These are phyloP conservation scores for Exidia glandulosa DNA, from an alignment of 768 basidiomycete species.

Conservation along the genomic window DNA sequence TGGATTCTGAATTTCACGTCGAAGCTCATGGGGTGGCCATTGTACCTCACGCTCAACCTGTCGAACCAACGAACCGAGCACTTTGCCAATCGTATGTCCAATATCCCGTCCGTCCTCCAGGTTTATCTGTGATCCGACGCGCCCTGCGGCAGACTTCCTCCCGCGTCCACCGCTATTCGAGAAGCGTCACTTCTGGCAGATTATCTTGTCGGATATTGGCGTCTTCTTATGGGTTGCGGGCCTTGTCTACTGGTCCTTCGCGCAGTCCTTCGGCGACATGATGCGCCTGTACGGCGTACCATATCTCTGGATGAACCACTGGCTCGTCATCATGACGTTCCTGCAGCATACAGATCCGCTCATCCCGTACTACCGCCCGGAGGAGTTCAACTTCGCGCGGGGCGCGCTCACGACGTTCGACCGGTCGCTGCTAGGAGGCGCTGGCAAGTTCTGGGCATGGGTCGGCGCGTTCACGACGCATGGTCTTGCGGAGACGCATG, in stretches of 20 bases:
- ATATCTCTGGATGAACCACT: slow-evolving; percentile 29
- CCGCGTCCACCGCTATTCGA: slow-evolving; percentile 21
- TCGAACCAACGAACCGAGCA: slow-evolving; percentile 22
- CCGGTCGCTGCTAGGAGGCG: slow-evolving; percentile 18
- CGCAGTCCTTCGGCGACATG: slow-evolving; percentile 23
- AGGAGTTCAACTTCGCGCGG: slow-evolving; percentile 29
- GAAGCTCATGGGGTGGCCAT: slow-evolving; percentile 24
- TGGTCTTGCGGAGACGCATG: slow-evolving; percentile 26
- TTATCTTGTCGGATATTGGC: slow-evolving; percentile 30
- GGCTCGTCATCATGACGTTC: slow-evolving; percentile 29
- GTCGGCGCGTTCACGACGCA: slow-evolving; percentile 12
- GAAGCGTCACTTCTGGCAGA: slow-evolving; percentile 24
- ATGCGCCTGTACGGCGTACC: slow-evolving; percentile 27
- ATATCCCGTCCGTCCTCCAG: too few species aligned
- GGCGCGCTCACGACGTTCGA: slow-evolving; percentile 34
- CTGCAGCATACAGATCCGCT: slow-evolving; percentile 35
- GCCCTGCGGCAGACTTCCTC: too few species aligned
- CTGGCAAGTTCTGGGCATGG: slow-evolving; percentile 14
- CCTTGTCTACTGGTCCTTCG: slow-evolving; percentile 19
- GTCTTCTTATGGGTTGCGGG: slow-evolving; percentile 20
- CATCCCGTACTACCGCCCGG: slow-evolving; percentile 28
- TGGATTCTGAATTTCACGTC: too few species aligned
- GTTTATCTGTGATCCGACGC: too few species aligned
- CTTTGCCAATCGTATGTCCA: too few species aligned
- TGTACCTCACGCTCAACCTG: slow-evolving; percentile 25